Base-by-base conservation (phyloP, 768 basidiomycete genomes). In the Mrakia blollopis region DNA sequence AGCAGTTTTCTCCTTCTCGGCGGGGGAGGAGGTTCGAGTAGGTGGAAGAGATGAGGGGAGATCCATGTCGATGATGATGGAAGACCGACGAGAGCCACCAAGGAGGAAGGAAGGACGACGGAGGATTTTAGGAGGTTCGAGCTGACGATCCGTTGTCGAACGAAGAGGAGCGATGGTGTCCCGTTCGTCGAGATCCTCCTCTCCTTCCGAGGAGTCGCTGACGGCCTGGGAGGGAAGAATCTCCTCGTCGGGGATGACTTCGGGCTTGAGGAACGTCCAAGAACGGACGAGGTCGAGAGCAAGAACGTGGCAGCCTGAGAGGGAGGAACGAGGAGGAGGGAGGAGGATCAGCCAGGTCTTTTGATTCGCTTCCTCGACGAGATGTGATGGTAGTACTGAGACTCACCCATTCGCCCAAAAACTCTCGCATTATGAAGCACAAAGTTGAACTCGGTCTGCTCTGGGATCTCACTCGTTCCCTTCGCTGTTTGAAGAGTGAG, bases 401-500 rank as follows among this genome's bases (percentile, higher is more conserved):
- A 82, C 90, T 57, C 79, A 93, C 96, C 97, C 94, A 98, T 96
- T 77, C 93, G 87, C 81, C 92, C 93, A 80, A 98, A 94, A 11
- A 96, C 92, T 39, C 93, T 89, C 0, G 94, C 92, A 80, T 94
- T 93, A 84, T 98, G 95, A 39, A 95, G 85, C 14, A 99, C 93
- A 82, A 98, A 98, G 82, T 92, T 94, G 84, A 95, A 98, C 82
- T 99, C 96, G 18, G 90, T 89, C 63, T 88, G 87, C 25, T 91
- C 92, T 0, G 92, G 90, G 39, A 98, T 93, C 80, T 95, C 92
- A 80, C 90, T 93, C 0, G 92, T 93, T 21, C 96, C 96, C 82
- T 94, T 91, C 1, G 91, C 92, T 6, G 96, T 90, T 85, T 98
- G 96, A 37, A 98, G 84, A 0, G 94, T 94, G 85, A 92, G 95